Evolutionary conservation across 805 yeast species (phyloP), one percentile per base, ranked within the genome.

Genomic region (Metschnikowia aberdeeniae): DNA sequence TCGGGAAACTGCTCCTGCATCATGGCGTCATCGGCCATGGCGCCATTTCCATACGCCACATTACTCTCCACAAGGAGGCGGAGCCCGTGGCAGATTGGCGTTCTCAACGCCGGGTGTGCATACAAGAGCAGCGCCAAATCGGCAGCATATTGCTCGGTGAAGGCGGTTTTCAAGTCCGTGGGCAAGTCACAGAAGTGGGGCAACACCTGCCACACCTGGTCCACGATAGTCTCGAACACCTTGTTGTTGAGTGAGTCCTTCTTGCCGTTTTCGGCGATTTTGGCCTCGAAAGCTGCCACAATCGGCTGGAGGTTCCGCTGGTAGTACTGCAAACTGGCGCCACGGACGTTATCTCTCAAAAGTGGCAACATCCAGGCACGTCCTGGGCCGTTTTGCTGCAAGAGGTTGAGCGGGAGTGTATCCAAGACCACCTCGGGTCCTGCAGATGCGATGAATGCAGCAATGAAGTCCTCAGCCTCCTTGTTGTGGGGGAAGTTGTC

Each of bases 321-420:
- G 65, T 80, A 93, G 60, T 74, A 87, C 0, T 76, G 69, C 45
- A 93, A 70, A 38, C 76, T 73, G 1, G 97, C 84, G 56, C 80
- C 77, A 56, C 82, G 77, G 24, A 89, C 85, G 57, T 87, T 82
- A 57, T 90, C 97, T 68, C 97, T 84, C 50, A 93, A 75, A 29
- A 93, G 62, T 9, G 99, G 99, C 52, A 93, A 75, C 56, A 93
- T 60, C 97, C 98, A 93, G 37, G 97, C 97, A 61, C 98, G 80
- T 37, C 97, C 97, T n/a, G 82, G 76, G 5, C 84, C 79, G 27
- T 75, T 72, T 13, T 13, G 22, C 22, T n/a, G 32, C n/a, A 29
- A 7, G 56, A 93, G 73, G 59, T 92, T 89, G 58, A 93, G 72
- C 6, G 99, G 98, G 29, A 93, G 72, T 4, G 77, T 70, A 37